A percentile compares a stretch with the other conserved stretches of the same genome.
phyloP scores from a whole-genome alignment of 1,284 basidiomycete species.

The Mixia osmundae region DNA sequence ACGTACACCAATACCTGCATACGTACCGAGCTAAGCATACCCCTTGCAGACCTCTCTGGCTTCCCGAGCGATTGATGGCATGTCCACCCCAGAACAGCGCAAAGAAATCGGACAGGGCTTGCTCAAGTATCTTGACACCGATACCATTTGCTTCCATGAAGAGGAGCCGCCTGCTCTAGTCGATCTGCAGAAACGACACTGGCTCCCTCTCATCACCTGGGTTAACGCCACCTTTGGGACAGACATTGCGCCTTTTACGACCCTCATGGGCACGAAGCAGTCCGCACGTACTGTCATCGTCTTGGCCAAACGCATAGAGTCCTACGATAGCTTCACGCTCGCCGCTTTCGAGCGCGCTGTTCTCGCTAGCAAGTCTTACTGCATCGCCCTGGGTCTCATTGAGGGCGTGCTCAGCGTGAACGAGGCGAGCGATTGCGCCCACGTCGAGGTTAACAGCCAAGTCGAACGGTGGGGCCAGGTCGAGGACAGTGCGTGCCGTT shows the following conservation, averaged over 20 bases:
- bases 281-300: slow-evolving; percentile 38
- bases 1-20: too few species aligned
- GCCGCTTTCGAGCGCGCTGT: slow-evolving; percentile 83
- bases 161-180: slow-evolving; percentile 51
- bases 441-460: slow-evolving; percentile 85
- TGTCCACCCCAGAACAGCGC: slow-evolving; percentile 35
- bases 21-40: too few species aligned
- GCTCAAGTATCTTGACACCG: slow-evolving; percentile 74
- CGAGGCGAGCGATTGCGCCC: slow-evolving; percentile 57
- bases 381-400: slow-evolving; percentile 66
- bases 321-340: slow-evolving; percentile 58
- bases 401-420: slow-evolving; percentile 51
- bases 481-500: slow-evolving; percentile 60
- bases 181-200: slow-evolving; percentile 57
- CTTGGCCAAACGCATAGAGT: slow-evolving; percentile 33
- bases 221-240: slow-evolving; percentile 40
- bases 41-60: slow-evolving; percentile 52
- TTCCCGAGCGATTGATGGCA: slow-evolving; percentile 64
- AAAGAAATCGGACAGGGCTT: slow-evolving; percentile 46
- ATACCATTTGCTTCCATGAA: slow-evolving; percentile 48
- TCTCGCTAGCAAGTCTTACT: slow-evolving; percentile 72
- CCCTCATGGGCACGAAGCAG: slow-evolving; percentile 43
- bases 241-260: slow-evolving; percentile 32
- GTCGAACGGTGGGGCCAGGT: slow-evolving; percentile 96
- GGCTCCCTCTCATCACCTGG: slow-evolving; percentile 75